Percentiles rank a stretch among this genome's conserved stretches.
Evolutionary conservation across 2,329 filamentous ascomycete genomes (phyloP).

Genomic region (Colletotrichum chlorophyti): DNA sequence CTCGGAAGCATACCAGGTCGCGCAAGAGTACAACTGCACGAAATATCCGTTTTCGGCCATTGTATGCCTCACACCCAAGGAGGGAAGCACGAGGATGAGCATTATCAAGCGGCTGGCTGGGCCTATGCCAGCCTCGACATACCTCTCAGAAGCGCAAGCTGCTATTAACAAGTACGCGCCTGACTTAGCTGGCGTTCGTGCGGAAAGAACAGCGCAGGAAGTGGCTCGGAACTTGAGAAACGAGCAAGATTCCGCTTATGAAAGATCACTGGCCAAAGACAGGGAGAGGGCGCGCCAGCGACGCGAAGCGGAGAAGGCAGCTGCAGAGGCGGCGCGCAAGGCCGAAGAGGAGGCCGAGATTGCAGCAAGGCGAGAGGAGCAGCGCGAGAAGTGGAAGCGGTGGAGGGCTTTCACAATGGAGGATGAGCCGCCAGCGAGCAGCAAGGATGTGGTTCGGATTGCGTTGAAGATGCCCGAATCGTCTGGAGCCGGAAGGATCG

Average conservation of each 20-base stretch:
- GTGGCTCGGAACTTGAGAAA: conserved; percentile 81
- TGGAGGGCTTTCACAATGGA: conserved; percentile 78
- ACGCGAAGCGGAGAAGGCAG: conserved; percentile 77
- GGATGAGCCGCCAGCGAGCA: conserved; percentile 68
- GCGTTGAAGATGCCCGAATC: conserved; percentile 68
- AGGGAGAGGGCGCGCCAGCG: conserved; percentile 80
- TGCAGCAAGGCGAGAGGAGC: conserved; percentile 54
- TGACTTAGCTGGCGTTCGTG: conserved; percentile 76
- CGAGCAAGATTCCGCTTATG: conserved; percentile 92
- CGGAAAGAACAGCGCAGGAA: conserved; percentile 80
- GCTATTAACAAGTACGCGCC: conserved; percentile 79
- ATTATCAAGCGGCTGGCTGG: conserved; percentile 82
- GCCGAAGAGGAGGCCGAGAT: conserved; percentile 68
- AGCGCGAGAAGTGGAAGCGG: conserved; percentile 72
- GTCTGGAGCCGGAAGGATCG: conserved; percentile 72
- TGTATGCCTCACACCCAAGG: conserved; percentile 85
- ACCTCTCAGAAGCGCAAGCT: conserved; percentile 75
- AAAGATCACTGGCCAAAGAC: conserved; percentile 87
- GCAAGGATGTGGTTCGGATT: conserved; percentile 75
- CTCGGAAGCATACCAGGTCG: conserved; percentile 92
- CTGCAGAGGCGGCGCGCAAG: conserved; percentile 70
- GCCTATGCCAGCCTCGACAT: conserved; percentile 71
- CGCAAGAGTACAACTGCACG: conserved; percentile 84
- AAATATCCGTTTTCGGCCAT: conserved; percentile 91
- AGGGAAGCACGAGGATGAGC: conserved; percentile 88